Evolutionary conservation across 1,139 yeast genomes (phyloP), one percentile per base, ranked within the genome.

Genomic region (Geotrichum candidum): DNA sequence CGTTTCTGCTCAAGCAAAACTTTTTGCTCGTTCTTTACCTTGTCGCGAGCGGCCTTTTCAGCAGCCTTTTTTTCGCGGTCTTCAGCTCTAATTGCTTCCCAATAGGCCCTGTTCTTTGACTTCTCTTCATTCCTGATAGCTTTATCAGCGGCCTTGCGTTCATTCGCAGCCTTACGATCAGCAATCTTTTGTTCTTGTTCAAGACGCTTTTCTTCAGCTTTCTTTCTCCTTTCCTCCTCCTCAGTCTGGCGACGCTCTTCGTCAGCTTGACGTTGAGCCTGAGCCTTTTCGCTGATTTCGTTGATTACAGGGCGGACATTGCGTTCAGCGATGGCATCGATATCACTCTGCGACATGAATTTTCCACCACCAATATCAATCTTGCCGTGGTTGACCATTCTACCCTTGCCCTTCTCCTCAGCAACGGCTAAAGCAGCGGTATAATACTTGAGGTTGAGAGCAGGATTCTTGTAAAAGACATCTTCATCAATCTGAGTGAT

Each of bases 361-460:
- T 90, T 80, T 2, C 98, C 98, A 67, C 96, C 97, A 65, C 99
- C 99, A 67, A 92, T 77, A 70, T 90, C 82, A 68, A 90, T 80
- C 71, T 86, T 81, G 57, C 90, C 90, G 56, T 70, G 74, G 65
- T 73, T 72, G 62, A 78, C 82, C 63, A 83, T 71, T 68, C 91
- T 80, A 68, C 82, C 85, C 62, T 81, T 82, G 62, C 82, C 77
- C 67, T 84, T 83, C 68, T 82, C 82, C 72, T 88, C 89, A 1
- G 97, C 97, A 68, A 88, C 76, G 54, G 79, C 61, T 11, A 61
- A 51, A 51, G 87, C 82, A 54, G 73, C 77, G 60, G 73, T 73
- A 68, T 64, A 69, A 59, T 63, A 69, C 57, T 69, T 68, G 57
- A 68, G 65, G 61, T 75, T 74, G 51, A 72, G 69, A 57, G 69